Evolutionary conservation across 2,329 filamentous ascomycete genomes (phyloP).

Genomic region (Teratosphaeria gauchensis): DNA sequence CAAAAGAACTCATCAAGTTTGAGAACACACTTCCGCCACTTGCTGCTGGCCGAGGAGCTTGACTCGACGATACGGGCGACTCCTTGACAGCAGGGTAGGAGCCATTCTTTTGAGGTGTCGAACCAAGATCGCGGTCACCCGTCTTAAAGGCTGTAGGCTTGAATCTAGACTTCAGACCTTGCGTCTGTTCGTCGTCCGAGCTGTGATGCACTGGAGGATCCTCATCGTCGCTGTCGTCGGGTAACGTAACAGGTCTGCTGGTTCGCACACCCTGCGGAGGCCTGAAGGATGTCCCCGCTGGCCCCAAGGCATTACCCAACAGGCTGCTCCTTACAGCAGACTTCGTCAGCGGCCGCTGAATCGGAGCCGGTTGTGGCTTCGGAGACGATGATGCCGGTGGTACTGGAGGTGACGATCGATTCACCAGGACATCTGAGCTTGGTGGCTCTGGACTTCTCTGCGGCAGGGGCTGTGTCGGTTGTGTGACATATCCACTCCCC

Average conservation of each 20-base stretch:
- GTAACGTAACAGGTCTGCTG: slow-evolving; percentile 9
- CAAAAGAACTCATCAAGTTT: slow-evolving; percentile 16
- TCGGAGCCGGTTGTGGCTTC: slow-evolving; percentile 15
- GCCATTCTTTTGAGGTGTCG: slow-evolving; percentile 19
- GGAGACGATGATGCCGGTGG: slow-evolving; percentile 31
- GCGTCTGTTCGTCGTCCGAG: slow-evolving; percentile 21
- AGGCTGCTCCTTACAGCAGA: slow-evolving; percentile 29
- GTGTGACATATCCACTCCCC: slow-evolving; percentile 32
- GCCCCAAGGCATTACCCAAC: slow-evolving; percentile 58
- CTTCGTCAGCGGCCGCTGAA: slow-evolving; percentile 14
- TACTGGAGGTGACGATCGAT: slow-evolving; percentile 63
- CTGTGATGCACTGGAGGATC: slow-evolving; percentile 27
- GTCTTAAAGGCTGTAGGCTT: slow-evolving; percentile 49
- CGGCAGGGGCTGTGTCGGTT: slow-evolving; percentile 36
- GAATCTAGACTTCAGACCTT: slow-evolving; percentile 45
- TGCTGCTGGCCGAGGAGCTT: slow-evolving; percentile 3
- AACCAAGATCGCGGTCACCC: slow-evolving; percentile 25
- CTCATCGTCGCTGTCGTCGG: slow-evolving; percentile 44
- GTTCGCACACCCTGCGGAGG: slow-evolving; percentile 25
- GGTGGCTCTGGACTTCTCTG: slow-evolving; percentile 1
- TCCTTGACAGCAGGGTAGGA: slow-evolving; percentile 15
- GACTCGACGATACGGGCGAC: slow-evolving; percentile 13
- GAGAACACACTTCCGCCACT: slow-evolving; percentile 10
- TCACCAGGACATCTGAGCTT: slow-evolving; percentile 59
- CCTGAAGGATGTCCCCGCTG: slow-evolving; percentile 63